These are phyloP conservation scores for Pythium volutum DNA, from an alignment of 352 stramenopile species.

Conservation along the genomic window DNA sequence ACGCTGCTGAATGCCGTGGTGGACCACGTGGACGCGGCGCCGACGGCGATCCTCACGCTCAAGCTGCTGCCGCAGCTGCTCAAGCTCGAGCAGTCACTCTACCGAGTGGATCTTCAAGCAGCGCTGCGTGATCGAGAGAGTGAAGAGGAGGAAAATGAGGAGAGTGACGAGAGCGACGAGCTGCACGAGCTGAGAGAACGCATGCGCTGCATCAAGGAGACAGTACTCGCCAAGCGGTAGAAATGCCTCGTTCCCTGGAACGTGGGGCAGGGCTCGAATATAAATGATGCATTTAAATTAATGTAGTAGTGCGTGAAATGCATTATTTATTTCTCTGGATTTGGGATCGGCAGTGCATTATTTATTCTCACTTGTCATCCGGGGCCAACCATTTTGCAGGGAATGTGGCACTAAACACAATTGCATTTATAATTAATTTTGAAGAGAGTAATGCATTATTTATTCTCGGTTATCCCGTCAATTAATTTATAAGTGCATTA, in stretches of 20 bases:
- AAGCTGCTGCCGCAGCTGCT: constrained; percentile 27
- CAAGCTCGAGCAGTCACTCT: constrained; percentile 18
- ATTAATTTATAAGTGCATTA: too few species aligned
- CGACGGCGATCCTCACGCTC: constrained; percentile 36
- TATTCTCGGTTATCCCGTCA: too few species aligned
- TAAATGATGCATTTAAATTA: too few species aligned
- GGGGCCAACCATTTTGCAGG: too few species aligned
- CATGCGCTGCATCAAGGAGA: constrained; percentile 17
- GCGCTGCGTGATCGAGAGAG: background rate
- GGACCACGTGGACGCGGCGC: constrained; percentile 33
- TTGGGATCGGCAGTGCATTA: too few species aligned
- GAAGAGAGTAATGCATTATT: too few species aligned
- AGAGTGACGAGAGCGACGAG: background rate
- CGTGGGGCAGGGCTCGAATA: too few species aligned
- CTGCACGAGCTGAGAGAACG: constrained; percentile 13
- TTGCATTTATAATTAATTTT: too few species aligned
- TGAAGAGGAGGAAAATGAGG: background rate
- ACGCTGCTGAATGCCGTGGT: constrained; percentile 52
- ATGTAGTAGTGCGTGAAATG: too few species aligned
- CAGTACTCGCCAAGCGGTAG: constrained; percentile 16
- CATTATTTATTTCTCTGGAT: too few species aligned
- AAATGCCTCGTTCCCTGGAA: background rate
- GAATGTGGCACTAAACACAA: too few species aligned
- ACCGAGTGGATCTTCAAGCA: background rate
- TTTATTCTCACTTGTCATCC: too few species aligned